These are phyloP conservation scores for Pseudopithomyces chartarum DNA, from an alignment of 2,329 filamentous ascomycete genomes.

Conservation along the genomic window DNA sequence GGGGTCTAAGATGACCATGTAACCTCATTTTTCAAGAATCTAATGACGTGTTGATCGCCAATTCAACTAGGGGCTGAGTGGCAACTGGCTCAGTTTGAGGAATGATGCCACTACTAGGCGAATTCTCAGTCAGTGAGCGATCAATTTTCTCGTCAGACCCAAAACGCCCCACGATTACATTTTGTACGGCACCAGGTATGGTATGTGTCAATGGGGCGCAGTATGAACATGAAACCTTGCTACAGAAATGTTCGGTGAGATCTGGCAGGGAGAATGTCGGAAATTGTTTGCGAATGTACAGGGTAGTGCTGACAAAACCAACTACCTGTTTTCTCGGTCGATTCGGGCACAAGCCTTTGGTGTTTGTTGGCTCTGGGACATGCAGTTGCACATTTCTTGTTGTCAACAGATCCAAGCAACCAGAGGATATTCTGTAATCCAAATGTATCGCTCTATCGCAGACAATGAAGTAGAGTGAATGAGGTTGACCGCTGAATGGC, in stretches of 20 bases:
- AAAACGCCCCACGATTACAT: neutral
- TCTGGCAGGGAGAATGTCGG: neutral
- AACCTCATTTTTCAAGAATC: no score
- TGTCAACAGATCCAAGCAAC: no score
- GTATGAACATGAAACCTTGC: neutral
- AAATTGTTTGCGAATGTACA: neutral
- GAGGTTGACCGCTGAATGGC: neutral
- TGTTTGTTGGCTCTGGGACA: no score
- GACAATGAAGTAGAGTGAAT: neutral
- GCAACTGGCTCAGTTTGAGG: no score
- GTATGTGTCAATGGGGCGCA: neutral
- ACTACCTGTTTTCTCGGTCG: neutral
- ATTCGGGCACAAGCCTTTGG: neutral
- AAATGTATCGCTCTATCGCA: no score
- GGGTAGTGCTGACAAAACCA: neutral
- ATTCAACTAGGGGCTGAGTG: no score
- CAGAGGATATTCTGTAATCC: no score
- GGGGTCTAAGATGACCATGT: no score
- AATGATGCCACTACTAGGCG: no score
- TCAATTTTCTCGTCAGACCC: neutral
- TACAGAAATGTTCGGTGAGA: neutral
- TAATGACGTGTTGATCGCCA: no score
- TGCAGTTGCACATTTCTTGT: no score
- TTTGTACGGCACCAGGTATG: neutral
- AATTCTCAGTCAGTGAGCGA: no score